Evolutionary conservation across 257 asterid species (phyloP), one percentile per base, ranked within the genome.

Genomic region (Cordia subcordata): DNA sequence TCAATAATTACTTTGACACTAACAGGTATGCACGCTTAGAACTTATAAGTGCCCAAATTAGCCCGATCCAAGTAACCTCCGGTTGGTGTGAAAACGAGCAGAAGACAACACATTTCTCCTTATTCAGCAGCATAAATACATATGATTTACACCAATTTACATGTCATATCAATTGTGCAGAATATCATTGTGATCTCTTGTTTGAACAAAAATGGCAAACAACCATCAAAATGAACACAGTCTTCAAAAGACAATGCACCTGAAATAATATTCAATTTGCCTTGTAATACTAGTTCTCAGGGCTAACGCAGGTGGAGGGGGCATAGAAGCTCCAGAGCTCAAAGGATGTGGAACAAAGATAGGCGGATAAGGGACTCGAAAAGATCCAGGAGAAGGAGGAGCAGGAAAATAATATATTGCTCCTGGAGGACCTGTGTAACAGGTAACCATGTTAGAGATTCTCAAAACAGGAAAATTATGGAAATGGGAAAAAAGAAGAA

Each of bases 231-330:
- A n/a, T n/a, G n/a, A n/a, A n/a, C n/a, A n/a, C n/a, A n/a, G n/a
- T n/a, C n/a, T n/a, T 55, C 45, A 54, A 44, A 53, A 10, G 49
- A 68, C 11, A 44, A 42, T 57, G 76, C 66, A 89, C 99, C 99
- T 86, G 88, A 93, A 93, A 82, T 93, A 93, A 75, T 89, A 93
- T 60, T 93, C 97, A 70, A 93, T 84, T 81, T 93, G 99, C 82
- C 72, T 81, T 20, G 81, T 45, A 66, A 93, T 76, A 68, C 67
- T 68, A 37, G 79, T 77, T 73, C 67, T 83, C 81, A 86, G 66
- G 42, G 80, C 71, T 54, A 58, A 18, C 38, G 65, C 38, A 32
- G 87, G 90, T 6, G 87, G 70, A 67, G 91, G 80, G 46, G 70
- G 69, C 67, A 67, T 23, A 18, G 72, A 68, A 69, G 83, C 74